Conservation (phyloP, 2,329 filamentous ascomycete genomes). For the Septoria linicola region DNA sequence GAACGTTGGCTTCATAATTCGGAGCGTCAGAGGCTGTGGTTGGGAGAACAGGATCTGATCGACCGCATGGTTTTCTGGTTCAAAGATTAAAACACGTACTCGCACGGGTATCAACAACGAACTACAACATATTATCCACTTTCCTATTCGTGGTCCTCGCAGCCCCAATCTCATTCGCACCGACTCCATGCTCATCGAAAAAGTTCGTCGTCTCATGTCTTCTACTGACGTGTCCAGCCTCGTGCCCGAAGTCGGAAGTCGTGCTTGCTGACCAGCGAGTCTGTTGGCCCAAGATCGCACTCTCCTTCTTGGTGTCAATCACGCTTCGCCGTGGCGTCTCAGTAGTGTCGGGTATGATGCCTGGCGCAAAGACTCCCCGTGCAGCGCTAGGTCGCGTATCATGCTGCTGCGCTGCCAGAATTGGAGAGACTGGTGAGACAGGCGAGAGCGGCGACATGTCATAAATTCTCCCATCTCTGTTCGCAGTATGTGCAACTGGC, state of each 20-base stretch:
- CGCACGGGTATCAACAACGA: too few relatives aligned
- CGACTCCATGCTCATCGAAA: background rate
- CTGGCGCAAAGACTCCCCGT: background rate
- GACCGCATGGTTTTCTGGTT: too few relatives aligned
- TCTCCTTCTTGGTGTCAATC: background rate
- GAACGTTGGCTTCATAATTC: too few relatives aligned
- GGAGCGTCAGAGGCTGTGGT: too few relatives aligned
- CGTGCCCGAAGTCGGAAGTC: background rate
- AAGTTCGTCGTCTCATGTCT: conserved; percentile 15
- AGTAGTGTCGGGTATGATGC: conserved; percentile 7
- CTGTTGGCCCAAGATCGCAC: too few relatives aligned
- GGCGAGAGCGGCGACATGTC: background rate
- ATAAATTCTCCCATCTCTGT: background rate
- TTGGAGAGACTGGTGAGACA: background rate
- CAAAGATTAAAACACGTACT: too few relatives aligned
- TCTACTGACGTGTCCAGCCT: conserved; percentile 12
- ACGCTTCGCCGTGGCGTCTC: background rate
- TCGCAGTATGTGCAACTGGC: background rate
- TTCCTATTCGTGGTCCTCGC: background rate
- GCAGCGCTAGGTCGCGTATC: too few relatives aligned
- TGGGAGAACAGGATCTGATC: too few relatives aligned
- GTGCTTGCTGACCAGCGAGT: conserved; percentile 8
- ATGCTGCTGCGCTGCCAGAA: too few relatives aligned
- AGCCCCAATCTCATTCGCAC: background rate
- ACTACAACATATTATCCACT: conserved; percentile 3